Evolutionary conservation across 148 eudicot genomes (phyloP), one percentile per base, ranked within the genome.

Genomic region (Camellia japonica): DNA sequence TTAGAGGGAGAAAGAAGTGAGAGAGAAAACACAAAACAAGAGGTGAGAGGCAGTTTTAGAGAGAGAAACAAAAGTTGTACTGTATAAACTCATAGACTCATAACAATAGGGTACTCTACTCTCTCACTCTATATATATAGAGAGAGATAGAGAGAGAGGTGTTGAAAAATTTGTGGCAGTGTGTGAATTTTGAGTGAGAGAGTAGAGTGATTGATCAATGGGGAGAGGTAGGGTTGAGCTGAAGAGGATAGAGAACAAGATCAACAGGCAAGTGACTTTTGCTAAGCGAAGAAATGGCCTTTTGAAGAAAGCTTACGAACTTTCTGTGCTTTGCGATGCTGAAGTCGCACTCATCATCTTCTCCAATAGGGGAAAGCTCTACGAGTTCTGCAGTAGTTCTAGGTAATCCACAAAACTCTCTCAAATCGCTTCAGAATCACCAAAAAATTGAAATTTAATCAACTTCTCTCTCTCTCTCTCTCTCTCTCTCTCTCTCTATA

Each of bases 211-310:
- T 30, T 30, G 38, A 30, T 30, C 38, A 38, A 80, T 82, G 84
- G 84, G 84, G 54, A 82, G 84, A 43, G 84, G 84, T 18, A 82
- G 84, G 43, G 84, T 82, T 41, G 84, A 82, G 67, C 73, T 82
- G 23, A 82, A 82, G 73, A 78, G 84, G 23, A 82, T 82, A 47
- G 84, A 77, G 77, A 77, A 82, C 65, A 78, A 78, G 65, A 82
- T 82, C 42, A 82, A 82, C 58, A 79, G 81, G 74, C 81, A 79
- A 79, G 81, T 79, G 67, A 79, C 84, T 15, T 81, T 81, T 56
- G 84, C 84, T 20, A 77, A 82, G 73, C 63, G 81, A 42, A 77
- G 84, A 18, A 82, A 82, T 77, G 84, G 84, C 42, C 76, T 82
- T 60, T 62, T 82, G 74, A 82, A 82, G 76, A 82, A 82, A 77